Evolutionary conservation across 2,329 filamentous ascomycete genomes (phyloP).

Genomic region (Periconia sp.): DNA sequence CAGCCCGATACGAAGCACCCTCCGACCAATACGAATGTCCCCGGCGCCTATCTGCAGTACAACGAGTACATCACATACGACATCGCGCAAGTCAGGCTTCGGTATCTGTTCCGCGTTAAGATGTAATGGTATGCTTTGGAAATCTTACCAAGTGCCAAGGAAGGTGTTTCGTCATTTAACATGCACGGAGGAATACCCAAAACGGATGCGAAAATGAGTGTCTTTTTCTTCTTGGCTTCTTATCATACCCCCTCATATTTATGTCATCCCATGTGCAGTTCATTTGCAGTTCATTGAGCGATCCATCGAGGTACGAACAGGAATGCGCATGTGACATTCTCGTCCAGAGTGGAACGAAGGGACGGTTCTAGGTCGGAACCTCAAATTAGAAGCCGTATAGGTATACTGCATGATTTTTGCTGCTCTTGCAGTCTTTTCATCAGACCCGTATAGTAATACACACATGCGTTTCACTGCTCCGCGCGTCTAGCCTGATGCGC

Average conservation of each 20-base stretch:
- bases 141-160: background rate
- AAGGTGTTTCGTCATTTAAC: background rate
- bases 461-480: no score
- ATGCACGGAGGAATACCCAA: background rate
- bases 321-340: background rate
- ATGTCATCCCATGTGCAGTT: background rate
- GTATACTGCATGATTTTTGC: no score
- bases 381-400: no score
- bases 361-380: no score
- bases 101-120: conserved; percentile 66
- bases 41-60: conserved; percentile 58
- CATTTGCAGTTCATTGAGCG: no score
- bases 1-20: conserved; percentile 34
- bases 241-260: background rate
- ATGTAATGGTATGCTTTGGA: conserved; percentile 16
- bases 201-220: background rate
- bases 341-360: no score
- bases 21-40: conserved; percentile 54
- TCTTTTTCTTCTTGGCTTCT: background rate
- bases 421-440: no score
- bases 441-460: no score
- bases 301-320: no score
- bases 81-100: conserved; percentile 67
- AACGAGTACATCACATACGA: conserved; percentile 78
- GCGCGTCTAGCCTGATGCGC: no score